Conservation (phyloP, 306 rosid species). For the Malus sylvestris region DNA sequence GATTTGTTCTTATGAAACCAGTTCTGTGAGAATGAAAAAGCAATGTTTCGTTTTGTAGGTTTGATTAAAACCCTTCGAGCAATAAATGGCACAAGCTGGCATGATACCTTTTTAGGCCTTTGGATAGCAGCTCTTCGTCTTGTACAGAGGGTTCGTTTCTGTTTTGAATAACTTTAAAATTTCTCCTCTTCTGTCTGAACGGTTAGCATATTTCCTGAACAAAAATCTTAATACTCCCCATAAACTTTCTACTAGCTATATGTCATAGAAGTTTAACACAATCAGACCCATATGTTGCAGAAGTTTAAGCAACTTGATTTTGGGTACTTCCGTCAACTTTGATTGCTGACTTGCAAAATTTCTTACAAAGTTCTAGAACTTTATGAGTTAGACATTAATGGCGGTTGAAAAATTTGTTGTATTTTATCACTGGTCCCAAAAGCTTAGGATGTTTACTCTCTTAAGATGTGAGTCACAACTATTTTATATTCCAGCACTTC, state of each 20-base stretch:
- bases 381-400: neutral
- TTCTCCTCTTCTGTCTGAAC: neutral
- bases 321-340: neutral
- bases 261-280: neutral
- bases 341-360: neutral
- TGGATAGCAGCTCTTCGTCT: constrained; percentile 95
- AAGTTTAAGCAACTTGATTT: neutral
- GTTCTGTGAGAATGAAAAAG: constrained; percentile 11
- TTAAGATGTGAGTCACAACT: neutral
- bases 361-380: neutral
- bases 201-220: neutral
- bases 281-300: neutral
- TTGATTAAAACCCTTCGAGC: constrained; percentile 85
- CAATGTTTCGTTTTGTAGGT: constrained; percentile 44
- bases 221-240: neutral
- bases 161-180: constrained; percentile 3
- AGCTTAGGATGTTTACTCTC: neutral
- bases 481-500: neutral
- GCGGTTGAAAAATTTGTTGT: neutral
- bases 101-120: constrained; percentile 85
- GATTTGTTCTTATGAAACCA: constrained; percentile 1
- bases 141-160: constrained; percentile 76
- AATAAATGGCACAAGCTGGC: constrained; percentile 90
- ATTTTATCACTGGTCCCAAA: neutral
- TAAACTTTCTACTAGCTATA: neutral